These are phyloP conservation scores for Botryotinia calthae DNA, from an alignment of 2,329 filamentous ascomycete genomes.

Conservation along the genomic window DNA sequence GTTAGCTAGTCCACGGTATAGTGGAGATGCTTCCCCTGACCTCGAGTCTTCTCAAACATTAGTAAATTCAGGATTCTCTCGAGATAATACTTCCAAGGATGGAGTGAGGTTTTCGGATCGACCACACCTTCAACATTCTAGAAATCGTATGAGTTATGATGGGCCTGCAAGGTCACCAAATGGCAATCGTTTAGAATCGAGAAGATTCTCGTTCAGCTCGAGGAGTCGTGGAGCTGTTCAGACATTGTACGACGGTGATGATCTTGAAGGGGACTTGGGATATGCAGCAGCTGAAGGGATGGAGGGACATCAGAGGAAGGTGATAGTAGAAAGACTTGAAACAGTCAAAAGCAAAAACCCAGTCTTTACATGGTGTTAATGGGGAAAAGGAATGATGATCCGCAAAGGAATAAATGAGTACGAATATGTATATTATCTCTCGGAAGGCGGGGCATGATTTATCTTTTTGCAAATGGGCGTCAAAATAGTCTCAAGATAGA, in stretches of 20 bases:
- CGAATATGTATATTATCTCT: conserved; percentile 18
- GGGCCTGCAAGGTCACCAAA: conserved; percentile 34
- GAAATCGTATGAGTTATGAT: conserved; percentile 39
- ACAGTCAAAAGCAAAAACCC: conserved; percentile 94
- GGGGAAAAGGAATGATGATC: conserved; percentile 9
- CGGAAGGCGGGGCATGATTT: conserved; percentile 10
- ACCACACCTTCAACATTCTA: conserved; percentile 31
- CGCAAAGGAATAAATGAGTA: conserved; percentile 9
- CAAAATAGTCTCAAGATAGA: conserved; percentile 16
- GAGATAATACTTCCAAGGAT: conserved; percentile 26
- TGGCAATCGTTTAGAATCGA: conserved; percentile 25
- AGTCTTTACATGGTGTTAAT: conserved; percentile 94
- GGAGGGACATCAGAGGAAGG: conserved; percentile 86
- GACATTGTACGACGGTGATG: conserved; percentile 62
- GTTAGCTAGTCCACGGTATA: conserved; percentile 47
- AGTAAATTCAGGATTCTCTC: conserved; percentile 23
- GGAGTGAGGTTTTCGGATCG: conserved; percentile 35
- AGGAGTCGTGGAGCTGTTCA: conserved; percentile 37
- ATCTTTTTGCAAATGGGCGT: conserved; percentile 6
- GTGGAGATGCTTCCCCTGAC: conserved; percentile 30
- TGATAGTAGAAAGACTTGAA: conserved; percentile 95
- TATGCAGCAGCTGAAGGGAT: conserved; percentile 93
- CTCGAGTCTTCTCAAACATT: conserved; percentile 26
- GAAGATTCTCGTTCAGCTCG: conserved; percentile 43
- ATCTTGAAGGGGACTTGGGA: conserved; percentile 87